A percentile compares a stretch with the other conserved stretches of the same genome.
Evolutionary conservation across 108 stramenopile genomes (phyloP).

Genomic region (Fistulifera solaris): DNA sequence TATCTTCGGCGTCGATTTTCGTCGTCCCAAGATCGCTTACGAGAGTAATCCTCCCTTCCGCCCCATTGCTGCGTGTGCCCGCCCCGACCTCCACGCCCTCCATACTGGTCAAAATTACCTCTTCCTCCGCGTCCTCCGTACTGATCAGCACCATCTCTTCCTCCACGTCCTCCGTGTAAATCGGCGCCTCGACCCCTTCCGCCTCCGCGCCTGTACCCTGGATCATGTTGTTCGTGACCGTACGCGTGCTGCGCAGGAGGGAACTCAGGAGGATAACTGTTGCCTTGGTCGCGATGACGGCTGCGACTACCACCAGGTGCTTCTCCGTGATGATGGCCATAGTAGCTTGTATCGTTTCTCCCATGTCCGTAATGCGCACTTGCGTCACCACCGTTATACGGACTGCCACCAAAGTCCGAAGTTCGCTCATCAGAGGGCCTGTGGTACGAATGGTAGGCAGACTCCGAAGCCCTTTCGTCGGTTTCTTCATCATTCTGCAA

Average conservation of each 20-base stretch:
- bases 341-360: too few species aligned
- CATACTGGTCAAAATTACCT: not conserved
- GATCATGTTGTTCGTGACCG: not conserved
- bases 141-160: not conserved
- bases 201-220: not conserved
- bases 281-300: too few species aligned
- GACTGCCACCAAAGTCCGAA: not conserved
- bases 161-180: not conserved
- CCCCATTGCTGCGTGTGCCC: slow-evolving; percentile 1
- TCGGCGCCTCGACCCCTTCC: not conserved
- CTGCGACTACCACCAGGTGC: too few species aligned
- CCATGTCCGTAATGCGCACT: not conserved
- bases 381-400: not conserved
- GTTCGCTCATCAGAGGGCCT: too few species aligned
- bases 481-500: slow-evolving; percentile 6
- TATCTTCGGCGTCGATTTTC: not conserved
- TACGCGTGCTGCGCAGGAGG: not conserved
- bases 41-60: slow-evolving; percentile 3
- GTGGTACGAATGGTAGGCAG: too few species aligned
- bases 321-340: too few species aligned
- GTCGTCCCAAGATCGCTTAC: not conserved
- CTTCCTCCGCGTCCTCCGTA: slow-evolving; percentile 3
- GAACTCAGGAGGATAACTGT: too few species aligned
- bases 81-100: slow-evolving; percentile 7
- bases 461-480: too few species aligned